Conservation (phyloP, 805 yeast genomes). For the Yarrowia deformans region DNA sequence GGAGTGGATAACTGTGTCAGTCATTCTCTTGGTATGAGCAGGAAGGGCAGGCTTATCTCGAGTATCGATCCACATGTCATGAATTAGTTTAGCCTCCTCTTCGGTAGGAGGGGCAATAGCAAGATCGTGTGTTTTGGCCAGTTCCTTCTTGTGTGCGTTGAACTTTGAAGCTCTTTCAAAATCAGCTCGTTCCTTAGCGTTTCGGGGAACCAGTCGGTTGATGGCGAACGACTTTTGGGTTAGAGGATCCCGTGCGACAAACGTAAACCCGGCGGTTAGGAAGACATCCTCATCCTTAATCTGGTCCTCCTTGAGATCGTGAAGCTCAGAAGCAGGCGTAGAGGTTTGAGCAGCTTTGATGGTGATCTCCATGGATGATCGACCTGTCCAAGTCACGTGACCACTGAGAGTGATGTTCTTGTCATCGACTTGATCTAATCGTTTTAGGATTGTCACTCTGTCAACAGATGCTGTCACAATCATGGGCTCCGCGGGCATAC, state of each 20-base stretch:
- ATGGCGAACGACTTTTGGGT: conserved; percentile 91
- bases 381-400: conserved; percentile 92
- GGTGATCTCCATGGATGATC: conserved; percentile 93
- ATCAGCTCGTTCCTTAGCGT: conserved; percentile 80
- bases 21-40: conserved; percentile 67
- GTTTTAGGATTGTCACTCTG: conserved; percentile 83
- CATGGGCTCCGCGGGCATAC: conserved; percentile 92
- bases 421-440: conserved; percentile 76
- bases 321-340: conserved; percentile 59
- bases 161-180: conserved; percentile 89
- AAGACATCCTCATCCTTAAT: conserved; percentile 74
- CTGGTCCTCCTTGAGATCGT: conserved; percentile 59
- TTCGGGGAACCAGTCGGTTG: conserved; percentile 76
- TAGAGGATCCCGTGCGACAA: conserved; percentile 92
- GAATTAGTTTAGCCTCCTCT: conserved; percentile 76
- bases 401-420: conserved; percentile 87
- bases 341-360: conserved; percentile 85
- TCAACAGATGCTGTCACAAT: conserved; percentile 96
- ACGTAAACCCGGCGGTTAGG: conserved; percentile 89
- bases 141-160: conserved; percentile 82
- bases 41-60: conserved; percentile 53
- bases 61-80: conserved; percentile 69
- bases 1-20: conserved; percentile 71
- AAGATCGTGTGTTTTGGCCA: conserved; percentile 69
- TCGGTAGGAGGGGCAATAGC: conserved; percentile 74